Evolutionary conservation across 345 rosid species (phyloP).

Genomic region (Corchorus olitorius): DNA sequence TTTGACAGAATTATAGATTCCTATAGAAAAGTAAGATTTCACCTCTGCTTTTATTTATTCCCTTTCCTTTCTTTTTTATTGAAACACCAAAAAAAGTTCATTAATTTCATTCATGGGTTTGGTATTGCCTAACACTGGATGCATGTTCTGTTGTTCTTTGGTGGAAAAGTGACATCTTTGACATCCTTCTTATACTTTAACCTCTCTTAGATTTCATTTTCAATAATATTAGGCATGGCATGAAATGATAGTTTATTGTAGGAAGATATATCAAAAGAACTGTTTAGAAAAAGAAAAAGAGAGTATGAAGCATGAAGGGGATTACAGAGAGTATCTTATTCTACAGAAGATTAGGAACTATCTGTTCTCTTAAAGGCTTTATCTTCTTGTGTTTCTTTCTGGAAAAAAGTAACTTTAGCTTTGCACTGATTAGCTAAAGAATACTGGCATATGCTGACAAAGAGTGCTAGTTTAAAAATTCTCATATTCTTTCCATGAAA

Average conservation of each 20-base stretch:
- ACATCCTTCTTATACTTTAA: not conserved
- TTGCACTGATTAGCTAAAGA: conserved; percentile 13
- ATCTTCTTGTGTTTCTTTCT: not conserved
- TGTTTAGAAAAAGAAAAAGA: not conserved
- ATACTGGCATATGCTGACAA: not conserved
- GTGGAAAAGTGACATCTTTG: not conserved
- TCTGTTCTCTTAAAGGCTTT: not conserved
- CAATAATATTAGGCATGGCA: not conserved
- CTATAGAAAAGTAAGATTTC: not conserved
- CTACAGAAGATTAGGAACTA: conserved; percentile 11
- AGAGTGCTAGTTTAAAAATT: not conserved
- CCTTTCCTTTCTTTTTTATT: not conserved
- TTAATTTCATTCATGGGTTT: not conserved
- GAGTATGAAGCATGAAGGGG: not conserved
- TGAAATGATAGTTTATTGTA: not conserved
- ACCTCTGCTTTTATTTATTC: not conserved
- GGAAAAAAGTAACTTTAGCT: conserved; percentile 4
- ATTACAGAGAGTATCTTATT: not conserved
- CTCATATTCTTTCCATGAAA: not conserved
- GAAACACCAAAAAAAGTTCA: not conserved
- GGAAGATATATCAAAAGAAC: not conserved
- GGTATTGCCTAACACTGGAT: not conserved
- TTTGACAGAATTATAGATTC: too few species aligned
- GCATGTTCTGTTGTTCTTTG: not conserved
- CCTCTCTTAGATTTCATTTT: not conserved